Percentiles rank a stretch among this genome's conserved stretches.
Conservation (phyloP, 345 rosid genomes). For the Eucalyptus camaldulensis region DNA sequence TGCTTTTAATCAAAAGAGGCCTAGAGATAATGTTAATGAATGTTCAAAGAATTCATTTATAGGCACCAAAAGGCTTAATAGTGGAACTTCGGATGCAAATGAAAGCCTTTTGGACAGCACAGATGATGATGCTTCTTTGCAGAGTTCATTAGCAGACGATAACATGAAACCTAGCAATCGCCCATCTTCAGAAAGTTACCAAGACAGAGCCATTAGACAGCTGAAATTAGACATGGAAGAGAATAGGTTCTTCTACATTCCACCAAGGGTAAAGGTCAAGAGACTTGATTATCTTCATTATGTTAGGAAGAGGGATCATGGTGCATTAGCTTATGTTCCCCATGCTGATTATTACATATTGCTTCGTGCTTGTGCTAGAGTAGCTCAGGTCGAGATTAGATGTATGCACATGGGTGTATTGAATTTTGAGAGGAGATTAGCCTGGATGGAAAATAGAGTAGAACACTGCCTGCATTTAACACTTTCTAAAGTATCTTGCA, state of each 20-base stretch:
- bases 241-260: conserved; percentile 53
- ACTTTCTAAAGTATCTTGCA: conserved; percentile 27
- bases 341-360: conserved; percentile 83
- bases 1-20: conserved; percentile 9
- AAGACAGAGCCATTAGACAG: conserved; percentile 19
- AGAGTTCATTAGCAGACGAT: background rate
- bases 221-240: conserved; percentile 61
- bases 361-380: conserved; percentile 52
- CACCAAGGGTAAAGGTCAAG: conserved; percentile 50
- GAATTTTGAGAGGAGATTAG: conserved; percentile 67
- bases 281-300: conserved; percentile 54
- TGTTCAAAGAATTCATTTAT: background rate
- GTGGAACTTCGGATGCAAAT: background rate
- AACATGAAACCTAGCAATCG: background rate
- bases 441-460: conserved; percentile 59
- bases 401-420: conserved; percentile 57
- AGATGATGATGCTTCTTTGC: background rate
- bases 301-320: conserved; percentile 45
- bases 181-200: background rate
- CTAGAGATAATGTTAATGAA: conserved; percentile 5
- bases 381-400: conserved; percentile 46
- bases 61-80: conserved; percentile 1
- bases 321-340: conserved; percentile 34
- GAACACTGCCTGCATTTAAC: conserved; percentile 36
- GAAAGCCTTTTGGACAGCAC: background rate